phyloP scores from a whole-genome alignment of 371 early-diverging fungal species.

The Mucor lusitanicus region DNA sequence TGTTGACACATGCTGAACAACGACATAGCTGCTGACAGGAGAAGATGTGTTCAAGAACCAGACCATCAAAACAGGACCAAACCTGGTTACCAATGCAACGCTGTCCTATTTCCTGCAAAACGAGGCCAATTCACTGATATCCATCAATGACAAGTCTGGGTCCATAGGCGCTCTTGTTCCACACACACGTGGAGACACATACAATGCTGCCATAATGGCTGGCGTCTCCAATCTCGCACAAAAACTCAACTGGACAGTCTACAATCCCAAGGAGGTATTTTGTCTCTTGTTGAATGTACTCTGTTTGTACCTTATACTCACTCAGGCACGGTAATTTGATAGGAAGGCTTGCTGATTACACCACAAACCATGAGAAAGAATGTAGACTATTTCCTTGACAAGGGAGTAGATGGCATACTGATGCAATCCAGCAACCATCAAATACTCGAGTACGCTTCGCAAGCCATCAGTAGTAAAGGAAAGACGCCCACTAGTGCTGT shows the following conservation, averaged over 20 bases:
- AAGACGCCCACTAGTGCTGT: background rate
- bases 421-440: constrained; percentile 23
- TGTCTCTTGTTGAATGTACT: background rate
- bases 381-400: background rate
- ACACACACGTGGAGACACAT: constrained; percentile 30
- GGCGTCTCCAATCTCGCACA: constrained; percentile 27
- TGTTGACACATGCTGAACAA: background rate
- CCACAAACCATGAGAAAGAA: background rate
- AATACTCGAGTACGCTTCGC: constrained; percentile 12
- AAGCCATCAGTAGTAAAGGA: background rate
- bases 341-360: background rate
- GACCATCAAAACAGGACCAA: constrained; percentile 41
- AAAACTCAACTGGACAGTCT: constrained; percentile 35
- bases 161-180: constrained; percentile 25
- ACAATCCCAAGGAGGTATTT: constrained; percentile 18
- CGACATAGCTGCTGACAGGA: constrained; percentile 37
- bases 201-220: constrained; percentile 27
- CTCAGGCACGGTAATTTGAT: too few relatives aligned
- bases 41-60: constrained; percentile 32
- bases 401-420: constrained; percentile 14
- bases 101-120: constrained; percentile 24
- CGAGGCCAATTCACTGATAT: constrained; percentile 36
- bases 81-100: constrained; percentile 27
- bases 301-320: too few relatives aligned
- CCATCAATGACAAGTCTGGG: constrained; percentile 25